phyloP scores from a whole-genome alignment of 192 early-diverging fungal genomes.

The Coemansia asiatica region DNA sequence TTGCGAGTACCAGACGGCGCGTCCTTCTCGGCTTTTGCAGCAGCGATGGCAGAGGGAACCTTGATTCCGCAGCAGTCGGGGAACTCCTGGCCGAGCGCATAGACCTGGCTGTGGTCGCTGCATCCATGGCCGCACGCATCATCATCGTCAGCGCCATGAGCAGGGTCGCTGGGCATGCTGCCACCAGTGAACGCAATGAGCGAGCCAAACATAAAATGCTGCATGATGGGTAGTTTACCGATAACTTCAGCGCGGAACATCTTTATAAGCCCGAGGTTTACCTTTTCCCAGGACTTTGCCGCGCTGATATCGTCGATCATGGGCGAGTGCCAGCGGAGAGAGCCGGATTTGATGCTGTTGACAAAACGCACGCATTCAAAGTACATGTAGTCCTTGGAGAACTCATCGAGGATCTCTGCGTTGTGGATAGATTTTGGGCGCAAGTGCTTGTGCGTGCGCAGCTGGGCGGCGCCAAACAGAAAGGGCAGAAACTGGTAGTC shows the following conservation, averaged over 20 bases:
- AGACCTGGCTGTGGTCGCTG: conserved; percentile 45
- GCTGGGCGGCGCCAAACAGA: conserved; percentile 85
- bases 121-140: conserved; percentile 26
- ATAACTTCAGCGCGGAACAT: conserved; percentile 93
- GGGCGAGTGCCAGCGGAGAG: conserved; percentile 83
- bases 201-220: conserved; percentile 91
- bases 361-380: conserved; percentile 92
- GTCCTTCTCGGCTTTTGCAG: conserved; percentile 23
- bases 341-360: conserved; percentile 72
- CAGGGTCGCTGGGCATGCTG: conserved; percentile 12
- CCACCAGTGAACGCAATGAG: conserved; percentile 68
- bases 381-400: conserved; percentile 93
- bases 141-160: conserved; percentile 17
- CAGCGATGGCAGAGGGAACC: conserved; percentile 55
- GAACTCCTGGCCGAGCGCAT: conserved; percentile 56
- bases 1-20: conserved; percentile 19
- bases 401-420: conserved; percentile 83
- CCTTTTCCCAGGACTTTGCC: conserved; percentile 87
- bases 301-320: conserved; percentile 93
- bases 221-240: conserved; percentile 93
- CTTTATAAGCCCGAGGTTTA: conserved; percentile 87
- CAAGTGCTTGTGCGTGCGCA: conserved; percentile 85
- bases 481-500: conserved; percentile 98
- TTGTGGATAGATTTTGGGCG: conserved; percentile 94
- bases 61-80: conserved; percentile 59